Percentiles rank a stretch among this genome's conserved stretches.
Conservation (phyloP, 2,329 filamentous ascomycete species). For the Calonectria henricotiae region DNA sequence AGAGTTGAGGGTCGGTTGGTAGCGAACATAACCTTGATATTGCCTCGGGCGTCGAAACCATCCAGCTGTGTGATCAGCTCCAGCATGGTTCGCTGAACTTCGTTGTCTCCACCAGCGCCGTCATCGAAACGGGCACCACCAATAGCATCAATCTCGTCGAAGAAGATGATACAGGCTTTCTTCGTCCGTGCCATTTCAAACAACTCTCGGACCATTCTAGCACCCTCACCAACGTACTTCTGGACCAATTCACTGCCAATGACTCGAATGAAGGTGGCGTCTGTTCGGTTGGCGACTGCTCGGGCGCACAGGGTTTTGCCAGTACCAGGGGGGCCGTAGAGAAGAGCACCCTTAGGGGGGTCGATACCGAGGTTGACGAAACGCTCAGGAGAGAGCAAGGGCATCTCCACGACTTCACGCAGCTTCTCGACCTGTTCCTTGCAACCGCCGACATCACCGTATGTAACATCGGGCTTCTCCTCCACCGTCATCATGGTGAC, state of each 20-base stretch:
- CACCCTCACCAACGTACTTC: constrained; percentile 98
- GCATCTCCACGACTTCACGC: constrained; percentile 98
- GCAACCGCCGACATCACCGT: constrained; percentile 98
- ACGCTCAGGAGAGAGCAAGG: constrained; percentile 93
- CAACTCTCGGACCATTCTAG: constrained; percentile 97
- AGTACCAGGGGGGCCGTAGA: constrained; percentile 98
- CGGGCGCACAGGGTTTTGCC: constrained; percentile 98
- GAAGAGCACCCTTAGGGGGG: constrained; percentile 95
- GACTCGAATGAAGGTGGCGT: constrained; percentile 98
- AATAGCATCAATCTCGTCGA: constrained; percentile 95
- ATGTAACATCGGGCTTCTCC: constrained; percentile 99
- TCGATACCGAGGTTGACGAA: constrained; percentile 99
- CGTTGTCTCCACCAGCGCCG: constrained; percentile 96
- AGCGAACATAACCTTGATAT: constrained; percentile 99
- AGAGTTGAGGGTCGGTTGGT: constrained; percentile 97
- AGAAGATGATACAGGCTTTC: constrained; percentile 99
- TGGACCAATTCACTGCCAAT: constrained; percentile 98
- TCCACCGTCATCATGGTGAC: constrained; percentile 99
- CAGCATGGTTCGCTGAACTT: constrained; percentile 98
- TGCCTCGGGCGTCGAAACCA: constrained; percentile 95
- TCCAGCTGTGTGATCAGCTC: constrained; percentile 97
- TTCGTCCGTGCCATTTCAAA: constrained; percentile 99
- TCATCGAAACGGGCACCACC: constrained; percentile 97
- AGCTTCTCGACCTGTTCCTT: constrained; percentile 99
- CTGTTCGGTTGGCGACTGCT: constrained; percentile 97